Base-by-base conservation (phyloP, 2,329 filamentous ascomycete genomes). In the Stagonosporopsis vannaccii region DNA sequence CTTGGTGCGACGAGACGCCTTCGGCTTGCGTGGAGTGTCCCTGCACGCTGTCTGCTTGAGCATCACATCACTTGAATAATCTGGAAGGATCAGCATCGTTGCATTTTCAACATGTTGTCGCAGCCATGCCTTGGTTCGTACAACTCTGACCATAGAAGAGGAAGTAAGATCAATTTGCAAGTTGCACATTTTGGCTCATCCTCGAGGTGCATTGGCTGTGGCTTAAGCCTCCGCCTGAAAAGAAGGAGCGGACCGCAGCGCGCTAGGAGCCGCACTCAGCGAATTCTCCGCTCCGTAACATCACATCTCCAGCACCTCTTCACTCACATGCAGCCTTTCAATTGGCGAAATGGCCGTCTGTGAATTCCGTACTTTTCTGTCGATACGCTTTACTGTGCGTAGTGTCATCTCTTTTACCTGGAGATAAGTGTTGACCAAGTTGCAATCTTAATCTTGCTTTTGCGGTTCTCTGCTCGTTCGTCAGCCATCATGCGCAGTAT, bases 191-290 rank as follows among this genome's bases (percentile, higher is more conserved):
- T 17, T 17, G 17, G 36, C 28, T 23, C 20, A 42, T 13, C 13
- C 8, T 39, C 30, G 22, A 51, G n/a, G 39, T 12, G 22, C n/a
- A 19, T 28, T 11, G 40, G n/a, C 23, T 30, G n/a, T n/a, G n/a
- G n/a, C n/a, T 15, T 7, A 44, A 9, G 17, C 23, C 13, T 39
- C 15, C 23, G 19, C 30, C 15, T 19, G 32, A 54, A 19, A 15
- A 37, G 37, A 17, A 32, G 51, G 51, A 12, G 37, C 37, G 51
- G 39, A 32, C 51, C 39, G 44, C 39, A 48, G 25, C 39, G 19
- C 44, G 40, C 44, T 28, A 35, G 28, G 22, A 37, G 35, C 44
- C 51, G 30, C 19, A 28, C 30, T 17, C 50, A 35, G 35, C 42
- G 36, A 47, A 46, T 17, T 32, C 25, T n/a, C 17, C 22, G 47